Evolutionary conservation across 1,139 yeast species (phyloP), one percentile per base, ranked within the genome.

Genomic region (Citeromyces siamensis): DNA sequence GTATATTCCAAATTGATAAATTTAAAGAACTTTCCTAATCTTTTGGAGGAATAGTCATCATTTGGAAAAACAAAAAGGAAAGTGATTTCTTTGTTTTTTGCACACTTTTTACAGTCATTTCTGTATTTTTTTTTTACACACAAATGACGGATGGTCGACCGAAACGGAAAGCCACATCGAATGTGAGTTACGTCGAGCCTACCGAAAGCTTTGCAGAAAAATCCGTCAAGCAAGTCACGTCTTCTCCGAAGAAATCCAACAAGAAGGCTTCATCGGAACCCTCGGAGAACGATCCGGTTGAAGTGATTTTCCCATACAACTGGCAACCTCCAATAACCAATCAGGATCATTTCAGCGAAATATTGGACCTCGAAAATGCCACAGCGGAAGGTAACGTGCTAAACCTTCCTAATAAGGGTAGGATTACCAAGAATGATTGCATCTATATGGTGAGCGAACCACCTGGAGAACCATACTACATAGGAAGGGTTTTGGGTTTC

Each of bases 381-480:
- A 46, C 43, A 37, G 44, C 52, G 7, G 51, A 51, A 19, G 39
- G 44, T 21, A 44, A 45, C 32, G 40, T 41, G 2, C 35, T 53
- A 18, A 44, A 40, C 9, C 40, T 49, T 16, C 47, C 46, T 40
- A 48, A 52, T 40, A 52, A 56, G 34, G 38, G 58, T 38, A 51
- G 49, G 32, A 44, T 72, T 16, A 44, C 45, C 6, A 71, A 71
- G 42, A 74, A 72, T 18, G 95, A 88, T 40, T 78, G 68, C 44
- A 80, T 88, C 5, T 88, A 83, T 53, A 76, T 90, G 74, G 68
- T 86, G 19, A 77, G 94, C 44, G 96, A 85, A 53, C 96, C 96
- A 1, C 90, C 95, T 0, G 94, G 95, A 1, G 97, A 88, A 48
- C 96, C 97, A 0, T 88, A 83, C 59, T 86, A 84, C 50, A 72